Conservation (phyloP, 129 eudicot genomes). For the Arctium minus region DNA sequence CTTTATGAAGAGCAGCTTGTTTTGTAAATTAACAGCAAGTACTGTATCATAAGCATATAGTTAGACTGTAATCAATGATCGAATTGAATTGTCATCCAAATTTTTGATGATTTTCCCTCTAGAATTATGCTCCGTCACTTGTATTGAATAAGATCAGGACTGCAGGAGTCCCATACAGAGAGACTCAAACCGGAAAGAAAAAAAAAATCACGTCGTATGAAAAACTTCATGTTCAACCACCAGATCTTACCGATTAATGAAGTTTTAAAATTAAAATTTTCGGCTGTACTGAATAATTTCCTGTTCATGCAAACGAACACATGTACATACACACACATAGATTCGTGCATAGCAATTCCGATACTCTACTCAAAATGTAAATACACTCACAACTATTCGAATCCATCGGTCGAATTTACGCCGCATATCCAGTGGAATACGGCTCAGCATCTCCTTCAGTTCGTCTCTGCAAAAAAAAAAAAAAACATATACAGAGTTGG, state of each 20-base stretch:
- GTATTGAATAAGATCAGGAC: not conserved
- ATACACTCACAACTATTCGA: constrained; percentile 19
- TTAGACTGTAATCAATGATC: not conserved
- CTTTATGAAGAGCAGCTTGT: not conserved
- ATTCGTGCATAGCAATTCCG: not conserved
- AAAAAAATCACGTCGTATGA: not conserved
- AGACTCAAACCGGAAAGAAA: not conserved
- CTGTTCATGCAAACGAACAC: not conserved
- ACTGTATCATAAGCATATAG: not conserved
- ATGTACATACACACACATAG: not conserved
- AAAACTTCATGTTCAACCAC: not conserved
- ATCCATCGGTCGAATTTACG: constrained; percentile 3
- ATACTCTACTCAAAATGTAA: not conserved
- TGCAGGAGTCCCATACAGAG: not conserved
- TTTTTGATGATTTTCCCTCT: not conserved
- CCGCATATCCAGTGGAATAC: constrained; percentile 1
- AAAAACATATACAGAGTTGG: not conserved
- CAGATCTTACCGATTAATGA: not conserved
- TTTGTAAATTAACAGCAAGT: not conserved
- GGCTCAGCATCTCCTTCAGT: not conserved
- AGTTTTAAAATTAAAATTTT: not conserved
- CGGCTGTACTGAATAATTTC: not conserved
- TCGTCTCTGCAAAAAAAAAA: constrained; percentile 4
- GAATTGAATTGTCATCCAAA: not conserved
- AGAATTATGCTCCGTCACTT: not conserved